Conservation (phyloP, 2,329 filamentous ascomycete genomes). For the Aspergillus fijiensis region DNA sequence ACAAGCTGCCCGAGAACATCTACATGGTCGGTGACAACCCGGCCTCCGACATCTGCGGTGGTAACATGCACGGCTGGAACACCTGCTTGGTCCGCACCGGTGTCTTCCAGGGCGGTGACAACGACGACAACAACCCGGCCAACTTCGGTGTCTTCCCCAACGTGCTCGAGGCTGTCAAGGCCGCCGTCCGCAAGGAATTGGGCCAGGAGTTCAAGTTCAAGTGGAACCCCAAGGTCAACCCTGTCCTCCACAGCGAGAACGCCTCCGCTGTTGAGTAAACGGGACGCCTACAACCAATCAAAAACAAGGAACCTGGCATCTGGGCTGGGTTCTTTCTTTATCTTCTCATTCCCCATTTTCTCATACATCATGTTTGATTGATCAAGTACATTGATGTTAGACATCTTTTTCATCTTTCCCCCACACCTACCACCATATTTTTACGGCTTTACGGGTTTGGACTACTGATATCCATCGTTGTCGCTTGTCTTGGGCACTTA, state of each 20-base stretch:
- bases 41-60: constrained; percentile 70
- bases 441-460: constrained; percentile 19
- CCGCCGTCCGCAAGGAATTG: constrained; percentile 67
- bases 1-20: constrained; percentile 65
- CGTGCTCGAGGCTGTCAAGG: constrained; percentile 68
- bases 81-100: constrained; percentile 75
- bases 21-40: constrained; percentile 79
- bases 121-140: constrained; percentile 74
- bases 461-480: constrained; percentile 27
- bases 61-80: constrained; percentile 82
- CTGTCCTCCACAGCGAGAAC: constrained; percentile 56
- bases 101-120: constrained; percentile 74
- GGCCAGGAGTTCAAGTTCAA: constrained; percentile 72
- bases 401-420: constrained; percentile 2
- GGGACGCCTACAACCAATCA: not conserved
- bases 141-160: constrained; percentile 74
- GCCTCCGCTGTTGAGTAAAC: constrained; percentile 57
- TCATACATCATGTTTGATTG: not conserved
- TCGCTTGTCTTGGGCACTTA: constrained; percentile 1
- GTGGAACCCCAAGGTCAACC: constrained; percentile 71
- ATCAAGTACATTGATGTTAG: constrained; percentile 11
- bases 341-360: constrained; percentile 1
- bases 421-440: not conserved
- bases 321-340: constrained; percentile 17
- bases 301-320: not conserved